Evolutionary conservation across 2,329 filamentous ascomycete species (phyloP), one percentile per base, ranked within the genome.

Genomic region (Diaporthe citriasiana): DNA sequence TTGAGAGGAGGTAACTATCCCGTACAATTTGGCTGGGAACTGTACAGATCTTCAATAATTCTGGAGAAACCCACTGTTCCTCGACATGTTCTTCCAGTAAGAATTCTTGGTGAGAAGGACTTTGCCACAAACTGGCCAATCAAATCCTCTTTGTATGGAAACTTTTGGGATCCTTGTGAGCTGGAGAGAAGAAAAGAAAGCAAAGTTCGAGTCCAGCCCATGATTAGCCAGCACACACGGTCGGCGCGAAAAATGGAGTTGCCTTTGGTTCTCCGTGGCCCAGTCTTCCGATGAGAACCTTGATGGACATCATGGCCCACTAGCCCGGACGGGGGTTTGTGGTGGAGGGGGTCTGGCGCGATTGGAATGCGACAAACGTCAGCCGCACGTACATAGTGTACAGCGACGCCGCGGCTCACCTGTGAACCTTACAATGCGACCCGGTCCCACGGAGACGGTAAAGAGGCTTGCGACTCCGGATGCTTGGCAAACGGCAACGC

Each of bases 291-390:
- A 42, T 30, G 55, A 71, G 69, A 59, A 71, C 69, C 69, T 35
- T 71, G 55, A 60, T 71, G 69, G 45, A 57, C 55, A 40, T 38
- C 30, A 3, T 40, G 59, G 59, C 40, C 59, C 59, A 40, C 59
- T 63, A 63, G 33, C 59, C 30, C 22, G 59, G 59, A 47, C 40
- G 27, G 17, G 59, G 59, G 40, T 27, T 33, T 22, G 42, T 50
- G 22, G 22, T 55, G 65, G 65, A 53, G 40, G 66, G 51, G 66
- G 63, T 66, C 63, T 66, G 45, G 45, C 30, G 63, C 60, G 30
- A 66, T 66, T 66, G 60, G 60, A 50, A 66, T 66, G 42, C 42
- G 30, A 66, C 60, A 50, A 35, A 50, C 42, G 60, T 66, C 60
- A 51, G 45, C 60, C 42, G 60, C 47, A 38, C 15, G 27, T 47